phyloP scores from a whole-genome alignment of 495 filamentous ascomycete species.

The Xylaria scruposa region DNA sequence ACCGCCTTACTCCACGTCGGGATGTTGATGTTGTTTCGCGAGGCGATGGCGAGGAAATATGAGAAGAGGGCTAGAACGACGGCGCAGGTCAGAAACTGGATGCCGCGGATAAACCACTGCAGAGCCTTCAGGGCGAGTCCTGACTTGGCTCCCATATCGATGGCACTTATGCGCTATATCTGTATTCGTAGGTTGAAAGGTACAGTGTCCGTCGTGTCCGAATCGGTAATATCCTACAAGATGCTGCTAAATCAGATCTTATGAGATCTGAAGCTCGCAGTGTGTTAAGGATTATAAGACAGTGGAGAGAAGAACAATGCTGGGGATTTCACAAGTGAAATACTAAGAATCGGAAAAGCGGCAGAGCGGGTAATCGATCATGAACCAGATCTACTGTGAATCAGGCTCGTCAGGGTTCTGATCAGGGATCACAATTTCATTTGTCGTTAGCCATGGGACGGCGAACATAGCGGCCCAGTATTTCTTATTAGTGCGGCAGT shows the following conservation, averaged over 20 bases:
- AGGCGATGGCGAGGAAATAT: constrained; percentile 70
- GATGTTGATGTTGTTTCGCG: constrained; percentile 64
- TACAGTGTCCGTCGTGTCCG: background rate
- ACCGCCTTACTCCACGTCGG: constrained; percentile 74
- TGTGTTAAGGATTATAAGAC: constrained; percentile 19
- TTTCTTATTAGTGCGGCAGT: background rate
- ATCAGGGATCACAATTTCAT: constrained; percentile 19
- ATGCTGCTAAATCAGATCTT: background rate
- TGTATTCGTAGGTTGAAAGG: constrained; percentile 30
- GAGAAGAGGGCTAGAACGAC: constrained; percentile 83
- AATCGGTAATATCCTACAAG: constrained; percentile 13
- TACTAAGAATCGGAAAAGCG: constrained; percentile 30
- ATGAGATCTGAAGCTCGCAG: background rate
- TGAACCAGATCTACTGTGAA: constrained; percentile 33
- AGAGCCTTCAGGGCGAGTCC: constrained; percentile 67
- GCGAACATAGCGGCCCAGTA: background rate
- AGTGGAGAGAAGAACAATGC: constrained; percentile 20
- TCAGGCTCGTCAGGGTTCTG: background rate
- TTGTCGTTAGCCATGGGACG: constrained; percentile 9
- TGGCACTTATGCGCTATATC: constrained; percentile 23
- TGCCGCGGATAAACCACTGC: constrained; percentile 66
- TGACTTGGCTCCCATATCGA: constrained; percentile 48
- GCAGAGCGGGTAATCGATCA: constrained; percentile 32
- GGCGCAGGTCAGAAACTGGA: constrained; percentile 75
- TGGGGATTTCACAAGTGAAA: constrained; percentile 13